Base-by-base conservation (phyloP, 148 eudicot species). In the Vaccinium macrocarpon region DNA sequence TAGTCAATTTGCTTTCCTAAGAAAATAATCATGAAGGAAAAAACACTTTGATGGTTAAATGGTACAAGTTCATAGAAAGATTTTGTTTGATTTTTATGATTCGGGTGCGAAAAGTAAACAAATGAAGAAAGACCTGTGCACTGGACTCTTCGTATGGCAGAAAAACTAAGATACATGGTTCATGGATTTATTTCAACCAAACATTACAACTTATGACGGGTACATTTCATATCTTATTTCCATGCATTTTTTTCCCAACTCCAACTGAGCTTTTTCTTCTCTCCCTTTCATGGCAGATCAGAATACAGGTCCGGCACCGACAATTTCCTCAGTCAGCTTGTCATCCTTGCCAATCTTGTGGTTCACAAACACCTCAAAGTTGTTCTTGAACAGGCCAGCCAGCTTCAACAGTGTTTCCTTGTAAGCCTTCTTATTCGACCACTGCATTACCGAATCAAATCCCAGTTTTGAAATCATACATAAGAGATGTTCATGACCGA, bases 221-320 rank as follows among this genome's bases (percentile, higher is more conserved):
- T 51, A 23, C 61, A 51, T n/a, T 51, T 77, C 61, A 77, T 51
- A 23, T 51, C 61, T 77, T 77, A 77, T 77, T 77, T 77, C 80
- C 35, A 77, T 46, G 61, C 59, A 23, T 51, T 23, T 42, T 4
- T 35, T 35, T 77, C 6, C 2, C 80, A 23, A 77, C 80, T 50
- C 57, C 29, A 6, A 51, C 57, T 51, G 49, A 8, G 50, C 73
- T 68, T 68, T 80, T 16, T 7, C 29, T 64, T 72, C 51, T 52
- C 49, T 9, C 16, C 48, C 23, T 29, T 82, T 49, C 74, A 11
- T 11, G 21, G 29, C 55, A n/a, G 29, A 68, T 90, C 83, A 94
- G 64, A 90, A 94, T 10, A 76, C 77, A 23, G 97, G 95, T 86
- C 97, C 97, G 72, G 97, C 97, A 27, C 91, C 92, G 46, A 91